These are phyloP conservation scores for Acorus calamus DNA, from an alignment of 106 monocot species.

Conservation along the genomic window DNA sequence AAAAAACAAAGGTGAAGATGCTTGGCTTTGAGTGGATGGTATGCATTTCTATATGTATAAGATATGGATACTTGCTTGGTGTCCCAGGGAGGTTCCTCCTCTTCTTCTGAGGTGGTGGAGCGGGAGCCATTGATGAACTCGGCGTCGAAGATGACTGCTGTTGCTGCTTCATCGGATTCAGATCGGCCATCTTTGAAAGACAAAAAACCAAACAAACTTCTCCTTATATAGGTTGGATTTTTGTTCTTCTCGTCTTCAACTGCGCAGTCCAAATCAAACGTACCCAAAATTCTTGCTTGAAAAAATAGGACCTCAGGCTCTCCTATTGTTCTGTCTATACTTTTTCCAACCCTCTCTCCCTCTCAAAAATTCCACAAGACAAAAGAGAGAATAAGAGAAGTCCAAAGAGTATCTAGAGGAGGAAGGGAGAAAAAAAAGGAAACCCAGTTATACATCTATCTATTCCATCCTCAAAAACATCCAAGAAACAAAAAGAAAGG, in stretches of 20 bases:
- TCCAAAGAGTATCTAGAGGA: conserved; percentile 5
- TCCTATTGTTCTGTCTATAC: conserved; percentile 6
- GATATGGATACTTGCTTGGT: conserved; percentile 49
- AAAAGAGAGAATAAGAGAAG: background rate
- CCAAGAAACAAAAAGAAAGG: conserved; percentile 51
- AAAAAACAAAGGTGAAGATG: background rate
- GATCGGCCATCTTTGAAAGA: conserved; percentile 24
- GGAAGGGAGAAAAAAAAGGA: conserved; percentile 1
- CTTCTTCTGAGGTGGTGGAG: conserved; percentile 37
- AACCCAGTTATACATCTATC: background rate
- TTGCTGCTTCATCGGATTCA: conserved; percentile 20
- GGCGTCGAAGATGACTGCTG: conserved; percentile 2
- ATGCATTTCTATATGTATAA: conserved; percentile 1
- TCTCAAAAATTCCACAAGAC: background rate
- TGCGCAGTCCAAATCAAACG: conserved; percentile 21
- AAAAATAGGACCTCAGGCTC: conserved; percentile 12
- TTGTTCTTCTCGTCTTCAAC: background rate
- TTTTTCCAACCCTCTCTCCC: conserved; percentile 1
- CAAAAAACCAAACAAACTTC: conserved; percentile 6
- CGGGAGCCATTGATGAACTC: background rate
- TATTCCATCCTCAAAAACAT: conserved; percentile 12
- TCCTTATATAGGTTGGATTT: conserved; percentile 1
- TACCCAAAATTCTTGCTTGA: conserved; percentile 8
- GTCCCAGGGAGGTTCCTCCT: conserved; percentile 46
- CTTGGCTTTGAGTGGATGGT: background rate